phyloP scores from a whole-genome alignment of 2,329 filamentous ascomycete species.

The Hypoxylon sp. region DNA sequence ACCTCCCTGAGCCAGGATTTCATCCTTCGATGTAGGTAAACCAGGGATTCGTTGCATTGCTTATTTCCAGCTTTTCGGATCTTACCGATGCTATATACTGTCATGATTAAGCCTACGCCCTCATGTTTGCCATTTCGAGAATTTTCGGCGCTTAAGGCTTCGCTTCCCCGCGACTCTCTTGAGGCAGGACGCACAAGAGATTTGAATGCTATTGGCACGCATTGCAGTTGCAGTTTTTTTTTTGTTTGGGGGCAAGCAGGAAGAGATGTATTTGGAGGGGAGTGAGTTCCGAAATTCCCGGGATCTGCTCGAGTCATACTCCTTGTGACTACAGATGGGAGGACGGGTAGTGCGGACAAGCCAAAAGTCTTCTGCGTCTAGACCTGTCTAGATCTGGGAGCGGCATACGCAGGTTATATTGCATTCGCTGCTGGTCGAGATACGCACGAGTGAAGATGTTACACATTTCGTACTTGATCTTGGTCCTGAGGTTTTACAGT shows the following conservation, averaged over 20 bases:
- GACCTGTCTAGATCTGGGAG: constrained; percentile 28
- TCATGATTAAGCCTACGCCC: constrained; percentile 14
- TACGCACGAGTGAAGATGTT: constrained; percentile 25
- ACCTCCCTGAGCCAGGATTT: background rate
- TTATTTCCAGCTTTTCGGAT: constrained; percentile 23
- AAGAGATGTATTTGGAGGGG: constrained; percentile 18
- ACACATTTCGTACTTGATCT: constrained; percentile 18
- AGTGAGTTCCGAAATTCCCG: constrained; percentile 29
- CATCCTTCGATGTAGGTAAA: constrained; percentile 5
- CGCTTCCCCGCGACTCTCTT: constrained; percentile 18
- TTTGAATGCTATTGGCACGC: constrained; percentile 23
- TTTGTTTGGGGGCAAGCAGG: constrained; percentile 14
- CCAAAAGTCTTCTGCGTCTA: constrained; percentile 24
- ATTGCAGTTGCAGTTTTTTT: constrained; percentile 14
- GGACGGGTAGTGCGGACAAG: constrained; percentile 17
- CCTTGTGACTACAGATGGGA: constrained; percentile 21
- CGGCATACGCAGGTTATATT: constrained; percentile 8
- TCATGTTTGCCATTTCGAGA: constrained; percentile 23
- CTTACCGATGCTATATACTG: constrained; percentile 17
- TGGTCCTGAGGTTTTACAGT: constrained; percentile 7
- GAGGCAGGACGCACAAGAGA: constrained; percentile 14
- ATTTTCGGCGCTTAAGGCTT: constrained; percentile 16
- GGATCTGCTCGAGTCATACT: constrained; percentile 34
- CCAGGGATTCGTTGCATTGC: constrained; percentile 23
- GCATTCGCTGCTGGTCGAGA: constrained; percentile 8